Evolutionary conservation across 2,329 filamentous ascomycete species (phyloP), one percentile per base, ranked within the genome.

Genomic region (Trichoderma arundinaceum): DNA sequence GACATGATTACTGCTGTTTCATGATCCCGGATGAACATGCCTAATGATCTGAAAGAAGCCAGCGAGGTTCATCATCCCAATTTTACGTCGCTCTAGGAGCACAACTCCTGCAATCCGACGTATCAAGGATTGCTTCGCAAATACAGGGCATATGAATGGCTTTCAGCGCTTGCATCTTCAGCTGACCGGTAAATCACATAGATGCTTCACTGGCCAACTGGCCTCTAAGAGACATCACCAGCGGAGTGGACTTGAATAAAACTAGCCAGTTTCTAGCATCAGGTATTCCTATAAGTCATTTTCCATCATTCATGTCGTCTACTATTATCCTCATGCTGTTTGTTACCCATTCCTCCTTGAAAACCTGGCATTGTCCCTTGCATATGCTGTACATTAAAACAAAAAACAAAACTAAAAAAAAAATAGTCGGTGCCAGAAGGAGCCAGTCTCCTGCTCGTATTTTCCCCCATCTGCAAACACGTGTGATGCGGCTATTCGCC

Each of bases 361-460:
- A 64, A 66, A 39, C 65, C 68, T 48, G 44, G 65, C 64, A 59
- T 19, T 58, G 48, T 67, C 63, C 66, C 56, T 64, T 63, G 54
- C 66, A 67, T 70, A 69, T 64, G 54, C 68, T 66, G 67, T 69
- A 69, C 66, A 67, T 67, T 54, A 65, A 63, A 67, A 66, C 63
- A 63, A 38, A 38, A 10, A 38, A 38, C 2, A 38, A 38, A 10
- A 35, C 44, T 8, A 53, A 54, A 54, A 61, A 68, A 51, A 67
- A 59, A 69, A 60, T 38, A 62, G 56, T 59, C 33, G 22, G 22
- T 60, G 32, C 39, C 33, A 44, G 43, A 56, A 57, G 43, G 64
- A 62, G 66, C 64, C 56, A 35, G 51, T 38, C 53, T 67, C 57
- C 12, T 41, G 57, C 51, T 35, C 57, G 17, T 49, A 54, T 46